phyloP scores from a whole-genome alignment of 495 filamentous ascomycete species.

The Penicillium mononematosum region DNA sequence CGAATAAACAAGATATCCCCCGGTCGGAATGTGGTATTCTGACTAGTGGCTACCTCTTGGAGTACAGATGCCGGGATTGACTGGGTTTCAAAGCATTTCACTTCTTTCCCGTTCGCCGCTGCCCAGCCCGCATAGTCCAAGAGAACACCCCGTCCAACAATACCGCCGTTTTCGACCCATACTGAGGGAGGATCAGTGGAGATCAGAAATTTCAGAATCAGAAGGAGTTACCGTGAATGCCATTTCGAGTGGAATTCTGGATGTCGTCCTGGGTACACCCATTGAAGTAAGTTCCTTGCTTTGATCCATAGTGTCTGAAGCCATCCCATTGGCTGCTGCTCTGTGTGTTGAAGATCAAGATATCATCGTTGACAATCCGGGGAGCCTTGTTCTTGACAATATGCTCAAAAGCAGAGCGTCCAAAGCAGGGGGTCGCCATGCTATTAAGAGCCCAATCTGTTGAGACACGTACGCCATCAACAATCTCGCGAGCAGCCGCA shows the following conservation, averaged over 20 bases:
- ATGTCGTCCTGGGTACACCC: conserved; percentile 59
- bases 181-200: conserved; percentile 22
- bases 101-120: conserved; percentile 32
- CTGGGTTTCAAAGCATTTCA: conserved; percentile 39
- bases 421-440: conserved; percentile 29
- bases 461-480: conserved; percentile 46
- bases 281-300: conserved; percentile 58
- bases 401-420: conserved; percentile 33
- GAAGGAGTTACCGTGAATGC: conserved; percentile 43
- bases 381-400: conserved; percentile 38
- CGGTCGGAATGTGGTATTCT: conserved; percentile 36
- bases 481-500: conserved; percentile 48
- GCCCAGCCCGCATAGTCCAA: conserved; percentile 57
- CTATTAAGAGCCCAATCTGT: conserved; percentile 44
- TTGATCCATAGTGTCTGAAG: conserved; percentile 50
- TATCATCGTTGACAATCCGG: conserved; percentile 56
- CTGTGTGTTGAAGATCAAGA: conserved; percentile 63
- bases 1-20: conserved; percentile 59
- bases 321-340: conserved; percentile 57
- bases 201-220: not conserved
- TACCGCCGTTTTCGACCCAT: conserved; percentile 47
- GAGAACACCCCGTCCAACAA: conserved; percentile 58
- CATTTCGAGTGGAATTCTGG: conserved; percentile 39
- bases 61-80: conserved; percentile 44
- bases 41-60: conserved; percentile 35